Evolutionary conservation across 2,329 filamentous ascomycete genomes (phyloP).

Genomic region (Graphilbum fragrans): DNA sequence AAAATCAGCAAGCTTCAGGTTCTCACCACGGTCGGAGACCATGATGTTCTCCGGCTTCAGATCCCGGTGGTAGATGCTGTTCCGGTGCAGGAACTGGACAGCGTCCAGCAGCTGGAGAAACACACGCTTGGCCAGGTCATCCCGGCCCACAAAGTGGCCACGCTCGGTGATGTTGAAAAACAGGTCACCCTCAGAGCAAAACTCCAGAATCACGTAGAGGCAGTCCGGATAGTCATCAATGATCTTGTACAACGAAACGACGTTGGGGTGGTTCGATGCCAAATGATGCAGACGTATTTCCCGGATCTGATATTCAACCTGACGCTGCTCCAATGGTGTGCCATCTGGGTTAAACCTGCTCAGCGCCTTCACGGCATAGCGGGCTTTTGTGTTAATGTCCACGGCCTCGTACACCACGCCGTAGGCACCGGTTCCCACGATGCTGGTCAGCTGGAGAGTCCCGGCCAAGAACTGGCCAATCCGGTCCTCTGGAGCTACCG

Average conservation of each 20-base stretch:
- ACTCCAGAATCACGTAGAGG: slow-evolving; percentile 93
- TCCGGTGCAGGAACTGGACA: slow-evolving; percentile 84
- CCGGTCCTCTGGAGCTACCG: slow-evolving; percentile 66
- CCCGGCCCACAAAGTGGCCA: slow-evolving; percentile 86
- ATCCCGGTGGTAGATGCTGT: slow-evolving; percentile 94
- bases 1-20: slow-evolving; percentile 94
- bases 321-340: slow-evolving; percentile 64
- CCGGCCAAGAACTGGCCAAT: slow-evolving; percentile 75
- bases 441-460: slow-evolving; percentile 69
- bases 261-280: slow-evolving; percentile 81
- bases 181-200: slow-evolving; percentile 90
- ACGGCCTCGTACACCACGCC: slow-evolving; percentile 88
- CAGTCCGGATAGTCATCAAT: slow-evolving; percentile 85
- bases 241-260: slow-evolving; percentile 89
- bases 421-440: slow-evolving; percentile 89
- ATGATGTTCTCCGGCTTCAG: slow-evolving; percentile 97
- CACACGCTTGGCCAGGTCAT: slow-evolving; percentile 71
- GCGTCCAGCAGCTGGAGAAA: slow-evolving; percentile 96
- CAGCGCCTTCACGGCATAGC: slow-evolving; percentile 92
- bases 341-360: slow-evolving; percentile 74
- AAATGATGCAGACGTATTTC: slow-evolving; percentile 87
- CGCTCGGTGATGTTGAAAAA: slow-evolving; percentile 97
- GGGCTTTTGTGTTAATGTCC: slow-evolving; percentile 67
- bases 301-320: slow-evolving; percentile 80
- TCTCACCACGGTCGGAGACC: slow-evolving; percentile 76